Evolutionary conservation across 495 filamentous ascomycete species (phyloP).

Genomic region (Wilcoxina mikolae): DNA sequence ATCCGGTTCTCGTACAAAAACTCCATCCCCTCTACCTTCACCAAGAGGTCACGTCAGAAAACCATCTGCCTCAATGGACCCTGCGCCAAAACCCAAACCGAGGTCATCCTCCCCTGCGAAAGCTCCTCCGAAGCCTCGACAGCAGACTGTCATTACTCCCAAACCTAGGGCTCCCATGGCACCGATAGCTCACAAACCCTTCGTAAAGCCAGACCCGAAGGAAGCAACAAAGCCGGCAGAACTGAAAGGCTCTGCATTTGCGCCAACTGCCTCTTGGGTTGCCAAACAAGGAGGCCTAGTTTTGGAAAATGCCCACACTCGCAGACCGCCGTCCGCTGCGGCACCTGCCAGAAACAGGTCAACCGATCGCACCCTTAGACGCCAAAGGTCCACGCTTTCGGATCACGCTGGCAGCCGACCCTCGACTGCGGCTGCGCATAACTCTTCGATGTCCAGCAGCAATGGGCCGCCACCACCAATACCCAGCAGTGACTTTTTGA

Average conservation of each 20-base stretch:
- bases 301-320: neutral
- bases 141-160: conserved; percentile 2
- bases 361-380: neutral
- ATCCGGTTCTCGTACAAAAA: neutral
- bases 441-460: too few relatives aligned
- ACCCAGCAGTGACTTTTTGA: conserved; percentile 20
- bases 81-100: conserved; percentile 12
- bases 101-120: conserved; percentile 15
- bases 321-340: conserved; percentile 19
- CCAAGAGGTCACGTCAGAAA: neutral
- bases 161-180: conserved; percentile 10
- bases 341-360: neutral
- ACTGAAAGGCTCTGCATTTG: conserved; percentile 24
- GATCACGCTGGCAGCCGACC: conserved; percentile 13
- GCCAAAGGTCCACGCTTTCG: conserved; percentile 4
- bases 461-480: conserved; percentile 3
- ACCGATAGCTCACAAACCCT: conserved; percentile 9
- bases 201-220: conserved; percentile 12
- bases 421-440: neutral
- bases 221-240: conserved; percentile 22
- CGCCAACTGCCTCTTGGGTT: conserved; percentile 16
- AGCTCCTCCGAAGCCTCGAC: conserved; percentile 16
- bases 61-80: neutral
- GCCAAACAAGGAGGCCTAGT: conserved; percentile 10
- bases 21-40: neutral